phyloP scores from a whole-genome alignment of 2,329 filamentous ascomycete species.

The Verticillium alfalfae region DNA sequence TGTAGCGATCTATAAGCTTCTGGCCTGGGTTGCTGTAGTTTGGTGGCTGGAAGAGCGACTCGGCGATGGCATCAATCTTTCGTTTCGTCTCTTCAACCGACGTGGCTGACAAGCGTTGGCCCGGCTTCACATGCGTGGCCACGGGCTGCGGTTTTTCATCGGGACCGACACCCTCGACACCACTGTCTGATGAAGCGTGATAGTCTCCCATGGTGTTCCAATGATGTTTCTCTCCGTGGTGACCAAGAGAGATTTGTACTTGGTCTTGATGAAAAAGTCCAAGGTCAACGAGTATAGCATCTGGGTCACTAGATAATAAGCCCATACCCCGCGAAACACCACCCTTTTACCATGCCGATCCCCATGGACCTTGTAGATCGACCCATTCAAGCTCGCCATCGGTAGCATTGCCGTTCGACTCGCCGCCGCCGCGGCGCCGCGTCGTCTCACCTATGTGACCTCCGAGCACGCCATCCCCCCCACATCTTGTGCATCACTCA shows the following conservation, averaged over 20 bases:
- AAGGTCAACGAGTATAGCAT: not conserved
- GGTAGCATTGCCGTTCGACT: not conserved
- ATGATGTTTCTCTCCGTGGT: not conserved
- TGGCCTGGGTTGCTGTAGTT: slow-evolving; percentile 14
- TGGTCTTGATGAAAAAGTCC: not conserved
- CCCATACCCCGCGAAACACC: not conserved
- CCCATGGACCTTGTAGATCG: not conserved
- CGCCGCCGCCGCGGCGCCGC: not conserved
- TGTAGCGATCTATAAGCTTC: slow-evolving; percentile 27
- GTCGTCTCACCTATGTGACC: not conserved
- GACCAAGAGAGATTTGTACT: not conserved
- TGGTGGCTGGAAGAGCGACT: not conserved
- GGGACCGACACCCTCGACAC: not conserved
- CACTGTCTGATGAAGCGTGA: not conserved
- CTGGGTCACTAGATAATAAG: not conserved
- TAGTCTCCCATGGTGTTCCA: not conserved
- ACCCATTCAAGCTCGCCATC: not conserved
- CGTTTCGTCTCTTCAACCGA: not conserved
- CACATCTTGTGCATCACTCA: slow-evolving; percentile 10
- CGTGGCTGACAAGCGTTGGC: not conserved
- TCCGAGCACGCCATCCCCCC: slow-evolving; percentile 12
- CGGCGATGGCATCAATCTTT: not conserved
- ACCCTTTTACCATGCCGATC: not conserved
- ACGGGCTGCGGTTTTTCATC: not conserved
- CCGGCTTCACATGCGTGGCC: not conserved